Percentiles rank a stretch among this genome's conserved stretches.
These are phyloP conservation scores for Epichloe uncinata DNA, from an alignment of 2,329 filamentous ascomycete genomes.

Conservation along the genomic window DNA sequence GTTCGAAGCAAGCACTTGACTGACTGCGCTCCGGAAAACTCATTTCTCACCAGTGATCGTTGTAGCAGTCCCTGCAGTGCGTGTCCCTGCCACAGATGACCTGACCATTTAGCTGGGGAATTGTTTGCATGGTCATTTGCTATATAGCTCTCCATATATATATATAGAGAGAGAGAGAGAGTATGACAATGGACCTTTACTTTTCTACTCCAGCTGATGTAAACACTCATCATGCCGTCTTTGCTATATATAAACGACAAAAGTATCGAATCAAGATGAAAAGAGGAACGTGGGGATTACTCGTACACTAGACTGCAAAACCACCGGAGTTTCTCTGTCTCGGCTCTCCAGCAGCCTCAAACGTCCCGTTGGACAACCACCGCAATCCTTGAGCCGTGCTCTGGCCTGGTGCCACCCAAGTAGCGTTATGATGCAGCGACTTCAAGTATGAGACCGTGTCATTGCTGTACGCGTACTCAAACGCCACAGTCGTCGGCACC, in stretches of 20 bases:
- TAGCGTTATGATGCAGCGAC: constrained; percentile 58
- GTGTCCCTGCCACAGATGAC: no score
- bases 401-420: constrained; percentile 49
- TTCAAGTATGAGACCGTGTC: constrained; percentile 53
- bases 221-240: no score
- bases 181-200: no score
- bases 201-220: no score
- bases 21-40: background rate
- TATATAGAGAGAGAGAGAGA: no score
- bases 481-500: constrained; percentile 50
- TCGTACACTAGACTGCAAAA: constrained; percentile 28
- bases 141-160: no score
- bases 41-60: background rate
- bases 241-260: no score
- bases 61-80: background rate
- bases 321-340: constrained; percentile 64
- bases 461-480: constrained; percentile 65
- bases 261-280: background rate
- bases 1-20: background rate
- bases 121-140: no score
- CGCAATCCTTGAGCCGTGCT: constrained; percentile 65
- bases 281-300: background rate
- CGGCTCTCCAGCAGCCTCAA: constrained; percentile 76
- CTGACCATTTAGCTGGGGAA: no score
- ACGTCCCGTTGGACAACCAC: constrained; percentile 47